Conservation (phyloP, 108 stramenopile species). For the Skeletonema tropicum region DNA sequence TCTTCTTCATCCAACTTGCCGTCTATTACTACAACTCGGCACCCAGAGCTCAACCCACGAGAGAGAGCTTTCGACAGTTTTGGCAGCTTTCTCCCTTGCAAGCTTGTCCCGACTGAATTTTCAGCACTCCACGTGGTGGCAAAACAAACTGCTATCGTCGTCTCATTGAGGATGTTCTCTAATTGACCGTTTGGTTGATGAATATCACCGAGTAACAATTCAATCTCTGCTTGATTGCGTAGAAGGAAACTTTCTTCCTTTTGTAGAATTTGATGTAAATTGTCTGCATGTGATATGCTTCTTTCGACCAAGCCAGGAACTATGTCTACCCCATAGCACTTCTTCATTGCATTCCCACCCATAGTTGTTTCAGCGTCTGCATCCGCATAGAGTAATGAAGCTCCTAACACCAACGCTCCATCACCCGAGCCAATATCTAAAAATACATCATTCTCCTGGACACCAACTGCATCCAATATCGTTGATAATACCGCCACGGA, state of each 20-base stretch:
- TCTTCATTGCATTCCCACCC: slow-evolving; percentile 18
- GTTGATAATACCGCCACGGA: slow-evolving; percentile 25
- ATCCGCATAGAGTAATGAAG: slow-evolving; percentile 36
- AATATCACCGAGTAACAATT: slow-evolving; percentile 28
- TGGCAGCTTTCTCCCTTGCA: slow-evolving; percentile 27
- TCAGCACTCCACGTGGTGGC: slow-evolving; percentile 49
- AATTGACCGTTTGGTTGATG: slow-evolving; percentile 16
- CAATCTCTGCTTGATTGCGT: slow-evolving; percentile 3
- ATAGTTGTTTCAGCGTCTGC: not conserved
- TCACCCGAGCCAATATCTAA: slow-evolving; percentile 49
- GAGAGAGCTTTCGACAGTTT: slow-evolving; percentile 27
- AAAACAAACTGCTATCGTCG: slow-evolving; percentile 50
- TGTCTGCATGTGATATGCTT: slow-evolving; percentile 18
- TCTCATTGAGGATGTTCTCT: slow-evolving; percentile 12
- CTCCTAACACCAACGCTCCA: slow-evolving; percentile 41
- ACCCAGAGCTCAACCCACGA: slow-evolving; percentile 8
- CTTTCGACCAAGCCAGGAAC: slow-evolving; percentile 38
- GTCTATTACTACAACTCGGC: slow-evolving; percentile 40
- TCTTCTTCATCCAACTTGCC: slow-evolving; percentile 33
- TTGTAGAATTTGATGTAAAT: slow-evolving; percentile 11
- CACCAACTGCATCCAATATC: slow-evolving; percentile 50
- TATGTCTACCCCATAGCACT: slow-evolving; percentile 35
- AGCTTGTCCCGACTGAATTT: slow-evolving; percentile 7
- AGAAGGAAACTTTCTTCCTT: not conserved
- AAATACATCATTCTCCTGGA: slow-evolving; percentile 36